Conservation (phyloP, 192 early-diverging fungal species). For the Spizellomyces punctatus region DNA sequence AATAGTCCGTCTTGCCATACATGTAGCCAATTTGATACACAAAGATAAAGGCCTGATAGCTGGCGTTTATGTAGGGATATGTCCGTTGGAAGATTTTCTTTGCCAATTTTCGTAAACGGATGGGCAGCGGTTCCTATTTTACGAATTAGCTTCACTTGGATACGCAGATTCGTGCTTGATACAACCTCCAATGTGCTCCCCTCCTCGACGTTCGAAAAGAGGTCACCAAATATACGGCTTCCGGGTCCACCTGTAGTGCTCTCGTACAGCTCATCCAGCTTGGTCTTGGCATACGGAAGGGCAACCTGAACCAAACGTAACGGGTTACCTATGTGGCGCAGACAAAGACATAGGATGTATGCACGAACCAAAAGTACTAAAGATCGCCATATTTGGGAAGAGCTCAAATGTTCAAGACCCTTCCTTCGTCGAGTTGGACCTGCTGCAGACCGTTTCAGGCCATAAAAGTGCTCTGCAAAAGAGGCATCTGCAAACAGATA, state of each 20-base stretch:
- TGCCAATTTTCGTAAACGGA: slow-evolving; percentile 12
- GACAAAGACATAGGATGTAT: too few species aligned
- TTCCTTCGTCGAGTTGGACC: neutral
- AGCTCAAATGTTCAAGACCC: neutral
- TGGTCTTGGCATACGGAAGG: slow-evolving; percentile 75
- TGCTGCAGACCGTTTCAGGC: slow-evolving; percentile 70
- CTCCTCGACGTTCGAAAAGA: slow-evolving; percentile 57
- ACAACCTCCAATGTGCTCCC: neutral
- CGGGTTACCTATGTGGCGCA: too few species aligned
- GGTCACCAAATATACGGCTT: slow-evolving; percentile 42
- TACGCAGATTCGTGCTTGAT: too few species aligned
- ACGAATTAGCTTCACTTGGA: neutral
- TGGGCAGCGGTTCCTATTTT: slow-evolving; percentile 32
- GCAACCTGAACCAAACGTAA: slow-evolving; percentile 45
- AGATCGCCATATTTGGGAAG: slow-evolving; percentile 60
- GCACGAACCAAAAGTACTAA: slow-evolving; percentile 61
- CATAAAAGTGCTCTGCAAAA: slow-evolving; percentile 94
- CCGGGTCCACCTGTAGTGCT: slow-evolving; percentile 62
- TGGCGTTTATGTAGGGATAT: slow-evolving; percentile 64
- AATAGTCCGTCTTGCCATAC: slow-evolving; percentile 81
- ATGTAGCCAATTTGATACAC: slow-evolving; percentile 81
- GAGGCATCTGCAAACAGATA: slow-evolving; percentile 57
- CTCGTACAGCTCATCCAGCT: slow-evolving; percentile 76
- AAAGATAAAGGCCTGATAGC: slow-evolving; percentile 65
- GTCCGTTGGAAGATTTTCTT: slow-evolving; percentile 42